These are phyloP conservation scores for Myrica gale DNA, from an alignment of 306 rosid genomes.

Conservation along the genomic window DNA sequence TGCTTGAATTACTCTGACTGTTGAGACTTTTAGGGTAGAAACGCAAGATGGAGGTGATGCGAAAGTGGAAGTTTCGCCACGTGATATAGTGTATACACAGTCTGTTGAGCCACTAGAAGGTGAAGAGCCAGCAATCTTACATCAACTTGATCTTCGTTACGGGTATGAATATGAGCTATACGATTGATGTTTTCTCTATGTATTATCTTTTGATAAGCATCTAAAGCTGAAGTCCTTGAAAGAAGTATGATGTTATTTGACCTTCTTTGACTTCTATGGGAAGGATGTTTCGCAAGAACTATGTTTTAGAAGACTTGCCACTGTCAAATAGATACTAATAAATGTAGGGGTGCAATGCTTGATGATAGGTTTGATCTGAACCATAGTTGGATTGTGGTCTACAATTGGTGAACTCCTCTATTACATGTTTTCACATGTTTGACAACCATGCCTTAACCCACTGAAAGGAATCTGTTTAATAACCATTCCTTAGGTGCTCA, in stretches of 20 bases:
- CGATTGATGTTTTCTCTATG: neutral
- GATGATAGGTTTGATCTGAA: neutral
- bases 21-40: constrained; percentile 74
- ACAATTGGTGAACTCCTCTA: constrained; percentile 7
- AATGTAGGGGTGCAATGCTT: neutral
- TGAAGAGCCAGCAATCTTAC: constrained; percentile 63
- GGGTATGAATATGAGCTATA: constrained; percentile 56
- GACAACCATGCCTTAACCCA: constrained; percentile 1
- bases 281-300: neutral
- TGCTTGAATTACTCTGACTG: constrained; percentile 18
- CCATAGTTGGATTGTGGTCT: neutral
- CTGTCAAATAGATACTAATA: neutral
- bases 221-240: neutral
- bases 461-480: neutral
- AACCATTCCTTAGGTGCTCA: constrained; percentile 11
- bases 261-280: neutral
- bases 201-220: neutral
- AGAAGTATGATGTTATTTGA: neutral
- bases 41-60: constrained; percentile 99
- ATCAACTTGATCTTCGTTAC: constrained; percentile 94
- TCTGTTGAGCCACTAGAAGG: constrained; percentile 73
- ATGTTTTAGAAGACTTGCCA: constrained; percentile 14
- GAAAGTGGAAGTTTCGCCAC: constrained; percentile 88
- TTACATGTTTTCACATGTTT: constrained; percentile 2
- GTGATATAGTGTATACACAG: constrained; percentile 85